phyloP scores from a whole-genome alignment of 2,329 filamentous ascomycete genomes.

The Penicillium polonicum region DNA sequence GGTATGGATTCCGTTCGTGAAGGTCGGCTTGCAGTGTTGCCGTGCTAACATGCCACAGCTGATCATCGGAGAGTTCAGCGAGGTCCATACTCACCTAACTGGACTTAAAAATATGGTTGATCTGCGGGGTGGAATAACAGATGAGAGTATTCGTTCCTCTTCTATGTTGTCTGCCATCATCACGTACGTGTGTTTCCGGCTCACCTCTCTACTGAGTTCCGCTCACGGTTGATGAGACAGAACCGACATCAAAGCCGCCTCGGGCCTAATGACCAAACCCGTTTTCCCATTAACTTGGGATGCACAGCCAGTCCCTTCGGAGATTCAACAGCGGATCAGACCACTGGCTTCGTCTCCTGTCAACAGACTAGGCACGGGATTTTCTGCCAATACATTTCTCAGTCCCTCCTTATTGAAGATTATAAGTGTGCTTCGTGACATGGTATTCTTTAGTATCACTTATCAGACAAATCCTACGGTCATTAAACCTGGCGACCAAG shows the following conservation, averaged over 20 bases:
- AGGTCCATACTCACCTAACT: constrained; percentile 40
- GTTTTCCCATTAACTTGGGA: constrained; percentile 37
- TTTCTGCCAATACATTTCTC: constrained; percentile 31
- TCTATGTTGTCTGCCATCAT: constrained; percentile 30
- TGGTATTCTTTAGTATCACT: constrained; percentile 35
- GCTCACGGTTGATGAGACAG: constrained; percentile 20
- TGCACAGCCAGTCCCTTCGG: constrained; percentile 29
- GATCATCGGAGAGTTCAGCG: constrained; percentile 40
- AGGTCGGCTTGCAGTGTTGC: not conserved
- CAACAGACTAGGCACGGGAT: constrained; percentile 26
- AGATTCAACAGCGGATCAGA: constrained; percentile 29
- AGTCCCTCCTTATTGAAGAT: constrained; percentile 30
- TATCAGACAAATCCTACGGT: constrained; percentile 22
- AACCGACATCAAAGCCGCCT: constrained; percentile 37
- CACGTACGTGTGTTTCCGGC: constrained; percentile 23
- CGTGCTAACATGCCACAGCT: constrained; percentile 26
- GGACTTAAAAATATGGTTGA: constrained; percentile 41
- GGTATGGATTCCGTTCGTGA: constrained; percentile 24
- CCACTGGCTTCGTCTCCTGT: constrained; percentile 28
- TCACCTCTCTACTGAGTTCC: not conserved
- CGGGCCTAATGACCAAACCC: constrained; percentile 35
- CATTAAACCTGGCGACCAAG: constrained; percentile 29
- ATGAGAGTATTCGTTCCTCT: constrained; percentile 26
- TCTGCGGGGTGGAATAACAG: constrained; percentile 35
- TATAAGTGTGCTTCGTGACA: constrained; percentile 29